Conservation (phyloP, 75 land plant genomes). For the Azolla pinnata region DNA sequence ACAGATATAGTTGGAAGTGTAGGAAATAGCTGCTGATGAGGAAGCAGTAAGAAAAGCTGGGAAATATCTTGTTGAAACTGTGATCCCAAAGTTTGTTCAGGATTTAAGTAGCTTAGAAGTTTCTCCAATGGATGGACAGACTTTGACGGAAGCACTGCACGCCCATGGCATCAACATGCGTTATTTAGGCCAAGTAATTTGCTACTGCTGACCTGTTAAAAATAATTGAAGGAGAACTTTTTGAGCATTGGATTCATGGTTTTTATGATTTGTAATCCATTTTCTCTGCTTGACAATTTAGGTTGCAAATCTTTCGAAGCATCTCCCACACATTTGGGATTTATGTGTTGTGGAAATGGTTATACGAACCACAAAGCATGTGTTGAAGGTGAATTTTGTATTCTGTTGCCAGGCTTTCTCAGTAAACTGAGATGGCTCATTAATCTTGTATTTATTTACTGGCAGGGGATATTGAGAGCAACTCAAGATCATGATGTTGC, state of each 20-base stretch:
- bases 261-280: not conserved
- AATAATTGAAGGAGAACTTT: not conserved
- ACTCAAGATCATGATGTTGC: constrained; percentile 92
- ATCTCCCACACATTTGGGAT: constrained; percentile 87
- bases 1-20: not conserved
- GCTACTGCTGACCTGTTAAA: not conserved
- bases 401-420: too few species aligned
- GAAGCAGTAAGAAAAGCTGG: constrained; percentile 65
- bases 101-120: constrained; percentile 88
- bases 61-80: constrained; percentile 51
- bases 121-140: constrained; percentile 99
- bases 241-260: not conserved
- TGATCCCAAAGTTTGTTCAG: constrained; percentile 74
- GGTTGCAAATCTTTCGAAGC: constrained; percentile 76
- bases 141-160: constrained; percentile 93
- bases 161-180: constrained; percentile 96
- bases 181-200: constrained; percentile 79
- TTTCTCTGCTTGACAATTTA: constrained; percentile 17
- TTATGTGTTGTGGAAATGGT: constrained; percentile 72
- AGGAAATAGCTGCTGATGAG: constrained; percentile 92
- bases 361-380: constrained; percentile 80
- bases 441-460: not conserved
- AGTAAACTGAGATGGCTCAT: too few species aligned
- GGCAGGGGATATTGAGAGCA: constrained; percentile 75
- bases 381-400: constrained; percentile 56